These are phyloP conservation scores for Corniculantispora saksenae DNA, from an alignment of 2,329 filamentous ascomycete species.

Conservation along the genomic window DNA sequence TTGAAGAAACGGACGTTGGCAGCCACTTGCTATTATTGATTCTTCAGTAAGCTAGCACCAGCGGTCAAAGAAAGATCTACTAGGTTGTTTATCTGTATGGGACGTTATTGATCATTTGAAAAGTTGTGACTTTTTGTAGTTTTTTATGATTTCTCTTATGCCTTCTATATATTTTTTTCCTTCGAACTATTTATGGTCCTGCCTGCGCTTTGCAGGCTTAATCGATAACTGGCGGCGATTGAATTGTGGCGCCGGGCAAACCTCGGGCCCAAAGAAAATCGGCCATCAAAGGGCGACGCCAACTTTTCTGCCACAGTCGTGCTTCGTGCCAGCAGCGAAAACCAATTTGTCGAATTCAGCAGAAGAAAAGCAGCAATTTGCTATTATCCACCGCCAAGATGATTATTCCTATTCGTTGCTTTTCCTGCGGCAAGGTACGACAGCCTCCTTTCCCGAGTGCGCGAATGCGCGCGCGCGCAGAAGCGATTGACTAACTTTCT, in stretches of 20 bases:
- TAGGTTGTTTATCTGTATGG: too few species aligned
- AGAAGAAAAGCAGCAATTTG: neutral
- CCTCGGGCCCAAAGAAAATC: conserved; percentile 26
- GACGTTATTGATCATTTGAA: too few species aligned
- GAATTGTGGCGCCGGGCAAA: conserved; percentile 30
- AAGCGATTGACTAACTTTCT: conserved; percentile 31
- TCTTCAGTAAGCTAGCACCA: too few species aligned
- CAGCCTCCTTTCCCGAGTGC: conserved; percentile 6
- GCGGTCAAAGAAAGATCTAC: too few species aligned
- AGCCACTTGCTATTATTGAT: too few species aligned
- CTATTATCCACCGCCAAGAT: conserved; percentile 58
- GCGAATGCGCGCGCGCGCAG: conserved; percentile 7
- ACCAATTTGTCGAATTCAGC: neutral
- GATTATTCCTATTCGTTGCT: conserved; percentile 99
- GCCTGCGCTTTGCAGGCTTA: too few species aligned
- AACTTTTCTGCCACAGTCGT: neutral
- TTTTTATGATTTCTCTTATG: too few species aligned
- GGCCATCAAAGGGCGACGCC: neutral
- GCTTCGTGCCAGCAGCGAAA: neutral
- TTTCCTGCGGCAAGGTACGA: conserved; percentile 95
- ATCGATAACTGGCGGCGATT: too few species aligned
- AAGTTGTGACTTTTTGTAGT: too few species aligned
- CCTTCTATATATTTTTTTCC: too few species aligned
- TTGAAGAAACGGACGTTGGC: too few species aligned
- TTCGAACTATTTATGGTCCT: too few species aligned